Evolutionary conservation across 176 grass and related monocot species (phyloP), one percentile per base, ranked within the genome.

Genomic region (Carex littledalei): DNA sequence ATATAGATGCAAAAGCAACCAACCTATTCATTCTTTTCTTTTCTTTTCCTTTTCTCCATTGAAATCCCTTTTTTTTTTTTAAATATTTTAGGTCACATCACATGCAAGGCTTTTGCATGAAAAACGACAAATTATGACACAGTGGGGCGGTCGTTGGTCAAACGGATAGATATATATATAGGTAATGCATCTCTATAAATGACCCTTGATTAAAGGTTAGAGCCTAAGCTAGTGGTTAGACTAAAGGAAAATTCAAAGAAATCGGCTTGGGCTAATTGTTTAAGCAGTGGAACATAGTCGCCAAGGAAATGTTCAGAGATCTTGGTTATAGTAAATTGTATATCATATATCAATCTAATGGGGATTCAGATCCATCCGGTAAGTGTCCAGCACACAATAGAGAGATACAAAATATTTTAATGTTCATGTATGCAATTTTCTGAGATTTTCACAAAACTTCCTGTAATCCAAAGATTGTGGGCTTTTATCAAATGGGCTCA

Each of bases 21-120:
- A 50, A 52, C 14, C 26, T 73, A 13, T 50, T 22, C n/a, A 50
- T 75, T 43, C 4, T 24, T 20, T 45, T 20, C 3, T 20, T 47
- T 20, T 45, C 8, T 21, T 21, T 74, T 13, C n/a, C 11, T 18
- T 45, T 2, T 49, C 17, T 49, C 21, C 16, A n/a, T 13, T 47
- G 17, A 73, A 73, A 8, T 26, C 26, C 3, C 8, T 5, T 68
- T 39, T 34, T 39, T 5, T 2, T 47, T 47, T 47, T 47, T 45
- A 26, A 37, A 12, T 0, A 22, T 77, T 31, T 5, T 54, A 56
- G 13, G 22, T 77, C 73, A 31, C 47, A 54, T 55, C 37, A 39
- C 37, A 39, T 39, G 37, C 71, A 75, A 49, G 5, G 66, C 66
- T 77, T 55, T 55, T 77, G 72, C 47, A 54, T 76, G 72, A 76